These are phyloP conservation scores for Limonium bicolor DNA, from an alignment of 148 eudicot genomes.

Conservation along the genomic window DNA sequence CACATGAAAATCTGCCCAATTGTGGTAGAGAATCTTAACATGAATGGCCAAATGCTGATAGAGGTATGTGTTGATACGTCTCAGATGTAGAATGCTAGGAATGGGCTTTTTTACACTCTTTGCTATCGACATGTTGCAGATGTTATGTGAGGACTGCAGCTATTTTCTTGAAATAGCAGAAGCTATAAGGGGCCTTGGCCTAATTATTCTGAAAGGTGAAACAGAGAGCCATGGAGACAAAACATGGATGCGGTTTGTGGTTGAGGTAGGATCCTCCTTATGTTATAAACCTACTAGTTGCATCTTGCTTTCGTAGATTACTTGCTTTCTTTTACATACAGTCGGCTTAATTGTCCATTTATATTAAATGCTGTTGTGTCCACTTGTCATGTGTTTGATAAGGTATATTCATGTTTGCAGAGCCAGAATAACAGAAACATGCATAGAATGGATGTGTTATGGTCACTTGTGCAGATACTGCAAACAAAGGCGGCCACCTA, in stretches of 20 bases:
- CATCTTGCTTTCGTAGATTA: no score
- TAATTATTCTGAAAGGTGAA: constrained; percentile 58
- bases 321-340: no score
- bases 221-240: constrained; percentile 45
- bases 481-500: constrained; percentile 31
- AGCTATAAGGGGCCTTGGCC: constrained; percentile 52
- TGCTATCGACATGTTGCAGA: constrained; percentile 15
- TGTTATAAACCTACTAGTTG: no score
- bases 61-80: constrained; percentile 28
- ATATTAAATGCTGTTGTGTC: no score
- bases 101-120: background rate
- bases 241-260: constrained; percentile 62
- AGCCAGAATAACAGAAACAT: constrained; percentile 50
- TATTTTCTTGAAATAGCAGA: constrained; percentile 62
- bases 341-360: no score
- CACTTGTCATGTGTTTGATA: no score
- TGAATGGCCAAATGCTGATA: constrained; percentile 58
- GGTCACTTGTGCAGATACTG: constrained; percentile 75
- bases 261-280: constrained; percentile 41
- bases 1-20: constrained; percentile 57
- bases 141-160: constrained; percentile 46
- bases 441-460: constrained; percentile 84
- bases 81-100: background rate
- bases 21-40: constrained; percentile 52
- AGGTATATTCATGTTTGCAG: no score